Evolutionary conservation across 768 basidiomycete genomes (phyloP).

Genomic region (Mrakia frigida): DNA sequence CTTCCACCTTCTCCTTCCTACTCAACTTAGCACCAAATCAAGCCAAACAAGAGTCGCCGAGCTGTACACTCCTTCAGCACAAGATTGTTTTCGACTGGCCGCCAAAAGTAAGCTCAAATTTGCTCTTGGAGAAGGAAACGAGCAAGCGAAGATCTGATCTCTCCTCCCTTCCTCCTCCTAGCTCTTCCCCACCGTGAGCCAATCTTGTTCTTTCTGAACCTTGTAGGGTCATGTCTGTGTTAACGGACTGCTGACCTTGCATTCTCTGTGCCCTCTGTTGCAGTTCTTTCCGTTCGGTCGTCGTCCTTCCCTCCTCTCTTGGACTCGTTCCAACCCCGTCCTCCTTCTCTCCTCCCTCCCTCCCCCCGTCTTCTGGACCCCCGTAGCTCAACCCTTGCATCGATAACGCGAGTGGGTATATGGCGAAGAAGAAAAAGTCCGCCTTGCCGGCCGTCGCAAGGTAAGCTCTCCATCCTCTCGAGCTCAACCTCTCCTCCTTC

Average conservation of each 20-base stretch:
- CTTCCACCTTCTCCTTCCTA: too few species aligned
- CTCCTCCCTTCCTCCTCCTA: neutral
- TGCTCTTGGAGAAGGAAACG: neutral
- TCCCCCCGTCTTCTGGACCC: neutral
- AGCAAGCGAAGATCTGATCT: neutral
- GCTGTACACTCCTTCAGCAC: neutral
- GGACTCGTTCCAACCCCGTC: neutral
- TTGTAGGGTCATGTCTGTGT: too few species aligned
- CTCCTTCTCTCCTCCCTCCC: neutral
- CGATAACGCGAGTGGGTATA: conserved; percentile 38
- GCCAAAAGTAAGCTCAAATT: neutral
- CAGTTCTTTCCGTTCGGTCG: conserved; percentile 5
- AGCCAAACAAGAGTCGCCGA: neutral
- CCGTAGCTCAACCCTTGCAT: neutral
- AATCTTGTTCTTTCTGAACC: neutral
- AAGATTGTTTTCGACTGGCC: neutral
- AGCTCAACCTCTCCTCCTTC: neutral
- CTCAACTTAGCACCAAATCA: too few species aligned
- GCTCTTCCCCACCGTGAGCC: neutral
- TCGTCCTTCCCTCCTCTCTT: neutral
- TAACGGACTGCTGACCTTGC: too few species aligned
- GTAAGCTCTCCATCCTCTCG: conserved; percentile 17
- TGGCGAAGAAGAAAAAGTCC: conserved; percentile 83
- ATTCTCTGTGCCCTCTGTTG: neutral
- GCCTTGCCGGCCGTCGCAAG: conserved; percentile 63